Base-by-base conservation (phyloP, 441 rosid species). In the Gossypium gossypioides region DNA sequence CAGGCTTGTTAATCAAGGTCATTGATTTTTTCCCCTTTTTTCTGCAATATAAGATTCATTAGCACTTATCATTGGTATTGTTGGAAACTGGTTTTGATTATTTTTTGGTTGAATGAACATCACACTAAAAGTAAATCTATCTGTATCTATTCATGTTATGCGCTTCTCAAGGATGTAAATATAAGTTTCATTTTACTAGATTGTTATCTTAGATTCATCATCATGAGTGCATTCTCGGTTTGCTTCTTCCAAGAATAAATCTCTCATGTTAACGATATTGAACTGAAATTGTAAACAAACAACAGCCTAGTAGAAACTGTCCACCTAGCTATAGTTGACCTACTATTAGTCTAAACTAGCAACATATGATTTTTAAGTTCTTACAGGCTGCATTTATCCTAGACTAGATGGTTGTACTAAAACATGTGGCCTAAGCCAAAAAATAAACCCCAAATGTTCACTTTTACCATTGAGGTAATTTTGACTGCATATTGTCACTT, bases 1-100 rank as follows among this genome's bases (percentile, higher is more conserved):
- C 81, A 80, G 97, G 84, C 97, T 95, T 66, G 81, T 95, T 68
- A 83, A 83, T 78, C 96, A 88, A 91, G 96, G 96, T 91, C 56
- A 29, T 32, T 72, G 55, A 68, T 72, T 72, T 74, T 69, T 58
- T 16, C 19, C 12, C 27, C 64, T 15, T 29, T 64, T 68, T 50
- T 27, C 32, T 58, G 19, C 46, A 34, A n/a, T 51, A 10, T 77
- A 22, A 42, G 48, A 13, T 72, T 78, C 72, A 22, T 69, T 34
- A 48, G 34, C 8, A 10, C 56, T 58, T 84, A 5, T 15, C 19
- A 25, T 25, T 66, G 24, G 63, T 42, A 7, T 34, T 2, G 2
- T 32, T 9, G 4, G 16, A 34, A 62, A 18, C 13, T 9, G 67
- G n/a, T 21, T 6, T 21, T 52, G 24, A 52, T 16, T 51, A 19